Evolutionary conservation across 345 rosid genomes (phyloP), one percentile per base, ranked within the genome.

Genomic region (Erucastrum elatum): DNA sequence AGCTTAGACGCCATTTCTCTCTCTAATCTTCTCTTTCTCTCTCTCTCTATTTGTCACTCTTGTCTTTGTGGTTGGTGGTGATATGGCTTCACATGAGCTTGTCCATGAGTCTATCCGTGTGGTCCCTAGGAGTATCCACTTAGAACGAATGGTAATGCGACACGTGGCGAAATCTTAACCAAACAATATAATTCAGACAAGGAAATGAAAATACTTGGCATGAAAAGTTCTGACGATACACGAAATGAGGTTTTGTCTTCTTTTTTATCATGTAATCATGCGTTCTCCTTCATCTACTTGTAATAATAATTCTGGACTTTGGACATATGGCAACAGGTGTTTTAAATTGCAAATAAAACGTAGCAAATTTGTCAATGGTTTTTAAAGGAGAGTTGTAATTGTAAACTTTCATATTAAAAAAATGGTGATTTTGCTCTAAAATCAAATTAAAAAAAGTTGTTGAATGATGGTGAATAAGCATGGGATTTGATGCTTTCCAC

Each of bases 1-100:
- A 94, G 86, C 86, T 87, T 94, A 0, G 98, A 92, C 41, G 95
- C 97, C 97, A 92, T 88, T 61, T 75, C 3, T 64, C 26, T 15
- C 41, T 64, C 16, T n/a, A n/a, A n/a, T n/a, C n/a, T n/a, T 21
- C 64, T 61, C 21, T 62, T 62, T 9, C 12, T 55, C 27, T 55
- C 77, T 59, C 77, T 75, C 33, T 13, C 53, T 68, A 25, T 53
- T n/a, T 44, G 61, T 41, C 33, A 17, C 75, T 71, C 65, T 29
- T 71, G 55, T 58, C 75, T 80, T 53, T 80, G 82, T 80, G 84
- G 84, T 77, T 75, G 61, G 79, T 37, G 75, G 10, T 70, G 61
- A 37, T 31, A 69, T 56, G 76, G 76, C 76, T 80, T 80, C 80
- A 75, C 74, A 70, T 80, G 80, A 80, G 74, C 68, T 53, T 51